Base-by-base conservation (phyloP, 2,329 filamentous ascomycete species). In the Fusarium nanum region DNA sequence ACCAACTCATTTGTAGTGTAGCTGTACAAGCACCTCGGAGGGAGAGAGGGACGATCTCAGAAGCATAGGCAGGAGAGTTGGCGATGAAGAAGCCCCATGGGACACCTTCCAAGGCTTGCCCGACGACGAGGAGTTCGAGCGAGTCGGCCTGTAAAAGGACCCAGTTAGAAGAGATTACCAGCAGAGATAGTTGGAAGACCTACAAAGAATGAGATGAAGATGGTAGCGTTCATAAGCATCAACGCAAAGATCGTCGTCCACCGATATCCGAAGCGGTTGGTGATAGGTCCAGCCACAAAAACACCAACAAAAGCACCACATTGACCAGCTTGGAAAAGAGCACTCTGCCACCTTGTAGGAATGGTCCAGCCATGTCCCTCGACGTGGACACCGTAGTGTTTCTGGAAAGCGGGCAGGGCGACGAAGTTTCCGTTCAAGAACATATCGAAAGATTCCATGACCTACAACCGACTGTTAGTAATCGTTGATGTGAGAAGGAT, bases 1-100 rank as follows among this genome's bases (percentile, higher is more conserved):
- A 84, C 88, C 88, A 90, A 79, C 86, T 86, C 87, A 89, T 89
- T 75, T 90, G 87, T 72, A 89, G 71, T 78, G 86, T 89, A 70
- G 86, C 84, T 2, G 88, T 89, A 23, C 81, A 82, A 32, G 86
- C 84, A 58, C 84, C 87, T 76, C 88, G 80, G 41, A 90, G 80
- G 71, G 80, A 78, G 44, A 90, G 81, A 0, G 88, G 88, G 4
- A 88, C 86, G 54, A 89, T 87, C 74, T 90, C 88, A 69, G 80
- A 81, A 77, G 85, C 86, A 78, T 89, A 89, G 5, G 87, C 87
- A 3, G 87, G 87, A 8, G 87, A 82, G 76, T 88, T 88, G 70
- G 87, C 86, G 64, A 89, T 88, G 78, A 89, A 89, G 74, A 89
- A 84, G 11, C 88, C 88, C 88, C 88, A 90, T 2, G 78, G 87